Percentiles rank a stretch among this genome's conserved stretches.
phyloP scores from a whole-genome alignment of 176 grass and related monocot genomes.

The Oryza nivara region DNA sequence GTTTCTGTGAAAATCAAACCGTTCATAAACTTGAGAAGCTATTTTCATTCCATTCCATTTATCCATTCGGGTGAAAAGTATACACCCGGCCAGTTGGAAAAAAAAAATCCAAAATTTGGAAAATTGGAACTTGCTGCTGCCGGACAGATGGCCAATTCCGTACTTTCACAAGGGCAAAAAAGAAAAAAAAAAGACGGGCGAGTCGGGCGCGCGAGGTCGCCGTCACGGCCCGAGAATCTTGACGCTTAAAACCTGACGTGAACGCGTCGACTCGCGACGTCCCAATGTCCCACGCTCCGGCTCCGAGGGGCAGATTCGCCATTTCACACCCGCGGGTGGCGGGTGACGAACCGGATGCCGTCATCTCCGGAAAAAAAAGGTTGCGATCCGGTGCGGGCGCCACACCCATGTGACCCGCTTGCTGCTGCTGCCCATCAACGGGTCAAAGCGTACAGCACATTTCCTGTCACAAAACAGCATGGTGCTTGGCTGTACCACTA shows the following conservation, averaged over 20 bases:
- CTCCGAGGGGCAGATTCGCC: constrained; percentile 1
- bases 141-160: constrained; percentile 2
- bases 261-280: constrained; percentile 38
- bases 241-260: constrained; percentile 21
- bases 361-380: constrained; percentile 33
- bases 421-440: not conserved
- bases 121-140: too few relatives aligned
- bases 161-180: not conserved
- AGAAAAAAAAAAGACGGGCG: not conserved
- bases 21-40: too few relatives aligned
- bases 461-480: not conserved
- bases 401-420: not conserved
- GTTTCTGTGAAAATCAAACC: too few relatives aligned
- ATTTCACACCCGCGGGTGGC: not conserved
- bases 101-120: not conserved
- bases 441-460: not conserved
- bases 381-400: constrained; percentile 30
- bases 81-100: not conserved
- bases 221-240: constrained; percentile 29
- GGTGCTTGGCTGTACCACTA: not conserved
- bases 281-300: not conserved
- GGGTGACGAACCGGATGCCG: constrained; percentile 60
- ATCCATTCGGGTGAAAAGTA: too few relatives aligned
- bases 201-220: constrained; percentile 31
- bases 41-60: too few relatives aligned